Evolutionary conservation across 495 filamentous ascomycete genomes (phyloP).

Genomic region (Neohortaea acidophila): DNA sequence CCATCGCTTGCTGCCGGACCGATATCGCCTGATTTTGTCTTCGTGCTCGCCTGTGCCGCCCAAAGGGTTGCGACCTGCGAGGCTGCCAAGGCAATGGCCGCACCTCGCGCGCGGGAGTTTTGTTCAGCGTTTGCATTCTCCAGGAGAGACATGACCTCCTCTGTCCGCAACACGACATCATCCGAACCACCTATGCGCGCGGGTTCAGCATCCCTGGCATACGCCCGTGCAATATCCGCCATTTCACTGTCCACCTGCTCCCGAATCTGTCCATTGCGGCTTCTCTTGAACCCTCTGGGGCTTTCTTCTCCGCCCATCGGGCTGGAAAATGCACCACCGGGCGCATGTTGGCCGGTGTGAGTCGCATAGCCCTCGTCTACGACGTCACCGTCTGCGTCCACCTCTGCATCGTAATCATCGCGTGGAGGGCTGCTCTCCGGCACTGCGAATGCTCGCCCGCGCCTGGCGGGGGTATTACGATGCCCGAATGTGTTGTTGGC

Average conservation of each 20-base stretch:
- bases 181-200: constrained; percentile 6
- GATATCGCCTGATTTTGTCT: constrained; percentile 6
- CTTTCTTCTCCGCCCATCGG: constrained; percentile 2
- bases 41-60: background rate
- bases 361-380: too few relatives aligned
- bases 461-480: constrained; percentile 6
- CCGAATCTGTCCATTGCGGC: constrained; percentile 11
- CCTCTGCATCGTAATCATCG: constrained; percentile 25
- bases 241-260: constrained; percentile 9
- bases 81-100: background rate
- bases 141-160: constrained; percentile 5
- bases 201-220: background rate
- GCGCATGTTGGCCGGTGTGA: too few relatives aligned
- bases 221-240: constrained; percentile 6
- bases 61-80: constrained; percentile 5
- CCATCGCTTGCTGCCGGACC: constrained; percentile 15
- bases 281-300: constrained; percentile 12
- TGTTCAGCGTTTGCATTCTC: background rate
- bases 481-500: constrained; percentile 11
- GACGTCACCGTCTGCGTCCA: constrained; percentile 21
- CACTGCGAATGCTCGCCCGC: constrained; percentile 14
- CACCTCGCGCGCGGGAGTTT: background rate
- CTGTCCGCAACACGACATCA: constrained; percentile 8
- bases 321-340: too few relatives aligned
- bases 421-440: constrained; percentile 15